Evolutionary conservation across 768 basidiomycete genomes (phyloP), one percentile per base, ranked within the genome.

Genomic region (Piloderma croceum): DNA sequence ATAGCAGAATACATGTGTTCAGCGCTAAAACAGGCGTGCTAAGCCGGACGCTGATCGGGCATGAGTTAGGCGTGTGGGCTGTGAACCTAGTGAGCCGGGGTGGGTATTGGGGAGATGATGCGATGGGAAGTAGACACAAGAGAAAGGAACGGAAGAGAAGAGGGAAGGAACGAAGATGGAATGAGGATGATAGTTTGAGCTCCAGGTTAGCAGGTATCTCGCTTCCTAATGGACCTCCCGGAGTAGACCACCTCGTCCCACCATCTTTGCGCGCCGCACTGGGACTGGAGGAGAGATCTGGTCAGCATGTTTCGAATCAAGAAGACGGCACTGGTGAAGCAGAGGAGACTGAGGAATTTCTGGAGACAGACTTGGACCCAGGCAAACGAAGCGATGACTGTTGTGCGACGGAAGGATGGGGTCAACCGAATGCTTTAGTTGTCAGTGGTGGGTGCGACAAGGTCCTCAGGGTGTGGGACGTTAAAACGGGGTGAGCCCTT

Each of bases 371-470:
- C 19, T 42, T 46, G 31, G 24, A 35, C 18, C 51, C 56, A 0
- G 60, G 61, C 34, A 69, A 69, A 41, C 68, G 66, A 25, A 80
- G 73, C 39, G 70, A 73, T 42, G 63, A 69, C 12, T 79, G 81
- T 45, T 76, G 78, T 38, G 74, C 86, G 2, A 82, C 85, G 0
- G 72, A 78, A 38, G 94, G 94, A 1, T 97, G 90, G 89, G 92
- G 93, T 0, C 88, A 93, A 56, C 77, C 80, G 2, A 77, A 79
- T 36, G 69, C 89, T 6, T 65, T 96, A 5, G 79, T 94, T 15
- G 84, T 98, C 18, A 91, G 85, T 44, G 93, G 89, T 2, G 93
- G 92, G 4, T 96, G 94, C 52, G 94, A 99, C 56, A 84, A 92
- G 50, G 76, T 78, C 33, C 65, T 99, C n/a, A 71, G 84, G 24